A percentile compares a stretch with the other conserved stretches of the same genome.
Evolutionary conservation across 495 filamentous ascomycete species (phyloP).

Genomic region (Daldinia grandis): DNA sequence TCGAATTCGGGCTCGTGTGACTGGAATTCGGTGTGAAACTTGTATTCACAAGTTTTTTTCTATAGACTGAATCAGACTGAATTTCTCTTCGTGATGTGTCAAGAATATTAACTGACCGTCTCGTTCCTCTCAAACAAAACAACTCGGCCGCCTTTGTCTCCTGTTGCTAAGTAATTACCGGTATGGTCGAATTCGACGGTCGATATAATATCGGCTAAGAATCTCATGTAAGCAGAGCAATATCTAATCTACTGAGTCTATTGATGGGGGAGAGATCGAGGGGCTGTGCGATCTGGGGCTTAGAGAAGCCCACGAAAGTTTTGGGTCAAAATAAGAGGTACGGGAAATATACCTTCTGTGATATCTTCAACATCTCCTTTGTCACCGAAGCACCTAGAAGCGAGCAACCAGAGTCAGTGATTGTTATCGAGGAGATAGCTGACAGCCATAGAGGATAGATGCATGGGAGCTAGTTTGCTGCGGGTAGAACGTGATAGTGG

Average conservation of each 20-base stretch:
- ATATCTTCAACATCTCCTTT: conserved; percentile 99
- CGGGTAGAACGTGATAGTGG: not conserved
- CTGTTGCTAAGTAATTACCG: conserved; percentile 96
- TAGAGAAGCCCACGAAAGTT: conserved; percentile 3
- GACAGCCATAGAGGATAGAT: not conserved
- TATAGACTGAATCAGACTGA: conserved; percentile 50
- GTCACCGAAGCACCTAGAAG: conserved; percentile 92
- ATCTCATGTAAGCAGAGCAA: conserved; percentile 40
- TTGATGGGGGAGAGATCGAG: conserved; percentile 11
- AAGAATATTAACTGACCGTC: conserved; percentile 69
- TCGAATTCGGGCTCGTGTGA: conserved; percentile 99
- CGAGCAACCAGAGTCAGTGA: conserved; percentile 28
- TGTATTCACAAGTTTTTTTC: conserved; percentile 99
- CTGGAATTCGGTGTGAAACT: conserved; percentile 99
- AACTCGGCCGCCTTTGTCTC: conserved; percentile 96
- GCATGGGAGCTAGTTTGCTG: not conserved
- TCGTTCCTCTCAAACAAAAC: conserved; percentile 98
- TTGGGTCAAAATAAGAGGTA: conserved; percentile 3
- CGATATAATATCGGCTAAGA: conserved; percentile 94
- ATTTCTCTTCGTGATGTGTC: conserved; percentile 36
- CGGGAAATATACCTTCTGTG: conserved; percentile 81
- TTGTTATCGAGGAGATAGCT: conserved; percentile 8
- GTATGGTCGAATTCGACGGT: conserved; percentile 99
- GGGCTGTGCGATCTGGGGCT: not conserved
- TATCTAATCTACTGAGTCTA: not conserved